Conservation (phyloP, 768 basidiomycete species). For the Heimioporus sp. region DNA sequence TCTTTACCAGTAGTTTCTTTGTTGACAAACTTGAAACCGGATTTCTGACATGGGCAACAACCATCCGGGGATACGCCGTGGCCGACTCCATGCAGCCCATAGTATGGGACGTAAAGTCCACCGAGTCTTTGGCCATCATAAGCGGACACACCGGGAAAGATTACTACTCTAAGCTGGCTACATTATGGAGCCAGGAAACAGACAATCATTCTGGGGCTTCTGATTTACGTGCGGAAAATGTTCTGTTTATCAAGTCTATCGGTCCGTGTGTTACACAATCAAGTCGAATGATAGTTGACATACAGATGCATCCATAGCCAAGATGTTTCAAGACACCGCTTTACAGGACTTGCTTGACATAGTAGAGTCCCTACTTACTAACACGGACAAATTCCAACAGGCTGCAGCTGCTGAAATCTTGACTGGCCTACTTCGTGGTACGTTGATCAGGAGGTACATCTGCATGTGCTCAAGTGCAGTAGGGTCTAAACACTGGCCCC, state of each 20-base stretch:
- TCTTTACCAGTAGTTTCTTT: slow-evolving; percentile 42
- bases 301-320: slow-evolving; percentile 44
- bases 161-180: slow-evolving; percentile 60
- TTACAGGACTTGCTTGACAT: slow-evolving; percentile 52
- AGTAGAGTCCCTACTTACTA: slow-evolving; percentile 61
- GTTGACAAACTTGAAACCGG: slow-evolving; percentile 77
- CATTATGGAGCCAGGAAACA: slow-evolving; percentile 82
- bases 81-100: slow-evolving; percentile 30
- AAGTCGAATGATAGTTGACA: slow-evolving; percentile 38
- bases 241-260: slow-evolving; percentile 47
- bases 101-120: slow-evolving; percentile 56
- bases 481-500: slow-evolving; percentile 88
- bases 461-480: slow-evolving; percentile 5
- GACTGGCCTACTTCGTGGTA: slow-evolving; percentile 73
- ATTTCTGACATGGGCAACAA: slow-evolving; percentile 70
- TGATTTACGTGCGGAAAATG: slow-evolving; percentile 57
- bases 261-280: slow-evolving; percentile 38
- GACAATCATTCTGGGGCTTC: slow-evolving; percentile 48
- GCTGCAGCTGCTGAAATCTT: slow-evolving; percentile 76
- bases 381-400: slow-evolving; percentile 81
- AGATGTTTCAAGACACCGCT: slow-evolving; percentile 55
- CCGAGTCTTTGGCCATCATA: slow-evolving; percentile 51
- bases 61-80: slow-evolving; percentile 58
- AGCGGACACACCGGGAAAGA: slow-evolving; percentile 42
- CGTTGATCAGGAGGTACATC: slow-evolving; percentile 8